Evolutionary conservation across 2,329 filamentous ascomycete genomes (phyloP), one percentile per base, ranked within the genome.

Genomic region (Ophiostoma australiae): DNA sequence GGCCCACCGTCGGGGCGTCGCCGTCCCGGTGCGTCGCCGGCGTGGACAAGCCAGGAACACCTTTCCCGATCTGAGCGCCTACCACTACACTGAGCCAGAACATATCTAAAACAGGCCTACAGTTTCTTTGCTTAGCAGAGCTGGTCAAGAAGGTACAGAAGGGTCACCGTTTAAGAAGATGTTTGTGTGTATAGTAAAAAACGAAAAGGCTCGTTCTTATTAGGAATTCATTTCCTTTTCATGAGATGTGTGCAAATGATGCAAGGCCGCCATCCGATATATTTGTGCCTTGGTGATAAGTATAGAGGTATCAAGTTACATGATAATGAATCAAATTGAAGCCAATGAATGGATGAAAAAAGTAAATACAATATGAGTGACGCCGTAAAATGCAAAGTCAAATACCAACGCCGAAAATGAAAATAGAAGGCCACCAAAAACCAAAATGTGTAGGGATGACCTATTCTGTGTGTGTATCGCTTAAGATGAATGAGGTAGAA

Each of bases 261-360:
- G 11, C 31, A 27, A 23, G 41, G 35, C n/a, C 33, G 35, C 61
- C 63, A 5, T n/a, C 63, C 63, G 23, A 15, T 37, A 37, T 65
- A 27, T 11, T 11, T 65, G 17, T 3, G 41, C 63, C 27, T 20
- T n/a, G 15, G 7, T 11, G 17, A 41, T 6, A 35, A 66, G 35
- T 39, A 20, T n/a, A 37, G 35, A 66, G 63, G 63, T 66, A 66
- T 66, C 63, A 66, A 39, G 20, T 1, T 66, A 66, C 20, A 39
- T 39, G 2, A 66, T 23, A 23, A 66, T n/a, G 33, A 37, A 33
- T 5, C 31, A 31, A 27, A 11, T 65, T 17, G 39, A n/a, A 7
- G 23, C 17, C 58, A 63, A 63, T 33, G 27, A 15, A 63, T 15
- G 27, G 17, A 35, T 35, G 20, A 7, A 37, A 35, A 65, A 27